Evolutionary conservation across 192 early-diverging fungal species (phyloP), one percentile per base, ranked within the genome.

Genomic region (Spizellomyces punctatus): DNA sequence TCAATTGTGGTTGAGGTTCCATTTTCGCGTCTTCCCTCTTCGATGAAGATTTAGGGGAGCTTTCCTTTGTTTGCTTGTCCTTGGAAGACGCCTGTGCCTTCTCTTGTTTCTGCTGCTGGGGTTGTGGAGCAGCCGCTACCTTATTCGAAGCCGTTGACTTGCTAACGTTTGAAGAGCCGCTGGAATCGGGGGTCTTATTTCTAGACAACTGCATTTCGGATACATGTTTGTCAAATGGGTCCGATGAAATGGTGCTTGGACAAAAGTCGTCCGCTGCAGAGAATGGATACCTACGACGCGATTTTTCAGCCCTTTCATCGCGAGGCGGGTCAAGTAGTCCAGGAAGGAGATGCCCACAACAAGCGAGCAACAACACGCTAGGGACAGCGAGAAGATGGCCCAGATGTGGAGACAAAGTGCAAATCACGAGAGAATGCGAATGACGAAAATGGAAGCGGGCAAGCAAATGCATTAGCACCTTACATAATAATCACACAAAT

Each of bases 261-360:
- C 50, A 54, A n/a, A 12, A 2, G 17, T 19, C 50, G 14, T n/a
- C 2, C 14, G 17, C 50, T 54, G 50, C 50, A 54, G 17, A 54
- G 50, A 54, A 54, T 12, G 59, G 47, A 19, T 16, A 67, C 78
- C 16, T 61, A 83, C 81, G 41, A 83, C 81, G 75, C 81, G 81
- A 61, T 83, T 83, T 71, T 83, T 83, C 68, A 83, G 69, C 55
- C 78, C 78, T 76, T 83, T 83, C 81, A 83, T 83, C 45, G 59
- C 74, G 70, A 67, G 66, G 8, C 54, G 59, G 36, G 22, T 12
- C 17, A 54, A 54, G 14, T 19, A 19, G 50, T 54, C 50, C 50
- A 54, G 17, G 50, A 36, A 36, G 27, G 27, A 36, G 27, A 36
- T 36, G 27, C 27, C 27, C 27, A 36, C 27, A 36, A 36, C 27